phyloP scores from a whole-genome alignment of 139 green algal genomes.

The Coelastrella sp. region DNA sequence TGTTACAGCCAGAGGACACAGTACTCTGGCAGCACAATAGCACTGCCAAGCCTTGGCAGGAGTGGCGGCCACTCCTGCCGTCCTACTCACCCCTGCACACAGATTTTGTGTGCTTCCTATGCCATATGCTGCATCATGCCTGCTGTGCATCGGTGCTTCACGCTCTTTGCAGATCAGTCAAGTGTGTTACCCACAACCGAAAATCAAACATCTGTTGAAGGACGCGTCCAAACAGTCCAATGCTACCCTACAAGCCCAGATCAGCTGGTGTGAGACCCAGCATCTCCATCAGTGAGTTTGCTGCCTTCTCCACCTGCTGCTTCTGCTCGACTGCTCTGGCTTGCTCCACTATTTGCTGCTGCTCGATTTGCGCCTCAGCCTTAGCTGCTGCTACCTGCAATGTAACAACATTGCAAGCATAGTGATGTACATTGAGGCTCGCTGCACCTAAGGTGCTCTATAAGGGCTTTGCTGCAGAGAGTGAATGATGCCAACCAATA shows the following conservation, averaged over 20 bases:
- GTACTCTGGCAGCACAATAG: too few species aligned
- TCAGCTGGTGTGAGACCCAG: slow-evolving; percentile 37
- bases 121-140: background rate
- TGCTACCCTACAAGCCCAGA: background rate
- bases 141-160: too few species aligned
- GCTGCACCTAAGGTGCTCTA: too few species aligned
- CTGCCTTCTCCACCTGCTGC: slow-evolving; percentile 33
- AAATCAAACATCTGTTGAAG: background rate
- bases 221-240: background rate
- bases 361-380: slow-evolving; percentile 29
- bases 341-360: slow-evolving; percentile 13
- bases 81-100: too few species aligned
- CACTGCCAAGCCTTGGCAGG: too few species aligned
- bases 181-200: background rate
- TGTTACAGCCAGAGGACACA: too few species aligned
- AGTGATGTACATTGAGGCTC: too few species aligned
- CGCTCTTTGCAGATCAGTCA: background rate
- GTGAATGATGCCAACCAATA: too few species aligned
- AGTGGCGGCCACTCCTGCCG: too few species aligned
- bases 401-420: too few species aligned
- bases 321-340: slow-evolving; percentile 18
- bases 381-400: slow-evolving; percentile 27
- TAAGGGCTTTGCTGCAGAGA: too few species aligned
- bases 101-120: background rate
- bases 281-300: slow-evolving; percentile 27